Conservation (phyloP, 2,329 filamentous ascomycete genomes). For the Ambrosiella beaveri region DNA sequence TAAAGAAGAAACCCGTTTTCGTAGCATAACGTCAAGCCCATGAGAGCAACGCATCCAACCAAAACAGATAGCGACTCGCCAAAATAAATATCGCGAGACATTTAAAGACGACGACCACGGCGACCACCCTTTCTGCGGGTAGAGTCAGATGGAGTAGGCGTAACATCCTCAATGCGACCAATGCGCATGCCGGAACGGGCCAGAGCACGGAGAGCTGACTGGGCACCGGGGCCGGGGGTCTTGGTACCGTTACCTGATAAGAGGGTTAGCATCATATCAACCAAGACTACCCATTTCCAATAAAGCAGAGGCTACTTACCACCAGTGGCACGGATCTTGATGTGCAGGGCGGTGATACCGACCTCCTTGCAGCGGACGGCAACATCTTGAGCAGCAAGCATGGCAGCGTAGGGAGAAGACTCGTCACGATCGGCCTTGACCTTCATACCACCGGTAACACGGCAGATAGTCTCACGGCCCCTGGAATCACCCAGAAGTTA, state of each 20-base stretch:
- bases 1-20: slow-evolving; percentile 14
- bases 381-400: slow-evolving; percentile 99
- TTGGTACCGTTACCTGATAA: slow-evolving; percentile 85
- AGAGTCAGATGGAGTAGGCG: slow-evolving; percentile 96
- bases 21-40: slow-evolving; percentile 12
- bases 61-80: slow-evolving; percentile 12
- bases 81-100: slow-evolving; percentile 9
- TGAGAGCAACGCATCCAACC: slow-evolving; percentile 12
- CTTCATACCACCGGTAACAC: slow-evolving; percentile 99
- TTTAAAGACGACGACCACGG: slow-evolving; percentile 99
- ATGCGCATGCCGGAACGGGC: slow-evolving; percentile 99
- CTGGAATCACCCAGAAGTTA: slow-evolving; percentile 59
- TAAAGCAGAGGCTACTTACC: slow-evolving; percentile 36
- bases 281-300: not conserved
- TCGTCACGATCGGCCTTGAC: slow-evolving; percentile 99
- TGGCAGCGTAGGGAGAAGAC: slow-evolving; percentile 98
- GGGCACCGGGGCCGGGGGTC: slow-evolving; percentile 96
- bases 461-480: slow-evolving; percentile 99
- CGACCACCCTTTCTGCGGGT: slow-evolving; percentile 99
- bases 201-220: slow-evolving; percentile 96
- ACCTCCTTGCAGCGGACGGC: slow-evolving; percentile 65
- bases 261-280: slow-evolving; percentile 3
- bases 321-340: slow-evolving; percentile 99
- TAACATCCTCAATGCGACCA: slow-evolving; percentile 98
- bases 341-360: slow-evolving; percentile 82